Percentiles rank a stretch among this genome's conserved stretches.
Conservation (phyloP, 306 rosid genomes). For the Begonia masoniana region DNA sequence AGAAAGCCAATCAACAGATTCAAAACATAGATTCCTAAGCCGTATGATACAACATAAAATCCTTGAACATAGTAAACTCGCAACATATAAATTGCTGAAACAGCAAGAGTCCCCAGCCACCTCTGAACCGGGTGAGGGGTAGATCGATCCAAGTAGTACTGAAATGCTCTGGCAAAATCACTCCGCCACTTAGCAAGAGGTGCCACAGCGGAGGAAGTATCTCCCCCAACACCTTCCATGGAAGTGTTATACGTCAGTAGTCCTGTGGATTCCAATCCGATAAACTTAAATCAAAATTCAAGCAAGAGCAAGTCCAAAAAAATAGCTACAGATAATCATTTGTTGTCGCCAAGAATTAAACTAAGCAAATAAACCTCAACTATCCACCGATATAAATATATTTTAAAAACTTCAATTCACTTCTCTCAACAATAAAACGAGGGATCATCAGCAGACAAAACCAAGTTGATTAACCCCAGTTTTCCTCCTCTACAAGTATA, state of each 20-base stretch:
- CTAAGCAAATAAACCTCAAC: not conserved
- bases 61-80: slow-evolving; percentile 50
- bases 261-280: slow-evolving; percentile 10
- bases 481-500: too few species aligned
- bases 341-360: not conserved
- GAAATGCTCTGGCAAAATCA: slow-evolving; percentile 36
- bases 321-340: not conserved
- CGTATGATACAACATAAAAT: slow-evolving; percentile 50
- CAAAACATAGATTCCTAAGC: slow-evolving; percentile 46
- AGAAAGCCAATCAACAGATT: slow-evolving; percentile 60
- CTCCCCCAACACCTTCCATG: slow-evolving; percentile 47
- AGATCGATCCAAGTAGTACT: slow-evolving; percentile 51
- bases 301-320: not conserved
- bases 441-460: not conserved
- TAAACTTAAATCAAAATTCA: not conserved
- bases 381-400: not conserved
- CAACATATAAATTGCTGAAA: slow-evolving; percentile 27
- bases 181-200: slow-evolving; percentile 45
- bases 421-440: not conserved
- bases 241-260: slow-evolving; percentile 4
- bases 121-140: slow-evolving; percentile 44
- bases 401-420: not conserved
- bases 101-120: slow-evolving; percentile 52
- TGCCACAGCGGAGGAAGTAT: slow-evolving; percentile 24
- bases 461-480: not conserved